Evolutionary conservation across 768 basidiomycete species (phyloP).

Genomic region (Macrolepiota albuminosa): DNA sequence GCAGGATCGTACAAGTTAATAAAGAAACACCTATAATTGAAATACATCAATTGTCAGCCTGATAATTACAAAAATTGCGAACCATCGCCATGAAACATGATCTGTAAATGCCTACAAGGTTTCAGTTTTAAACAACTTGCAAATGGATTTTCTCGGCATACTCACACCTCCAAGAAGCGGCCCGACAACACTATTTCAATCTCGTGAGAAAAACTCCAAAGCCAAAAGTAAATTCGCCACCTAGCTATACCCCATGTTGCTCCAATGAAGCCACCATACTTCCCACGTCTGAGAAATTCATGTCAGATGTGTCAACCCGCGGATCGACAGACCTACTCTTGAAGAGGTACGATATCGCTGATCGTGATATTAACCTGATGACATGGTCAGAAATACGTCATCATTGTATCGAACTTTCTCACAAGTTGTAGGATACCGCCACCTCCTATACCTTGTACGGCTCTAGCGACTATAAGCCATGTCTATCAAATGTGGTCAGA

Average conservation of each 20-base stretch:
- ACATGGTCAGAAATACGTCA: neutral
- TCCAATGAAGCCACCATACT: conserved; percentile 70
- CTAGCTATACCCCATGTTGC: conserved; percentile 77
- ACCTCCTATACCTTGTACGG: conserved; percentile 81
- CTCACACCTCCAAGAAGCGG: conserved; percentile 81
- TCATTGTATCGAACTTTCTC: conserved; percentile 5
- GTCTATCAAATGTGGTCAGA: conserved; percentile 23
- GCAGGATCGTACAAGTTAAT: conserved; percentile 59
- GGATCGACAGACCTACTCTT: conserved; percentile 51
- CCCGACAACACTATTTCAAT: conserved; percentile 51
- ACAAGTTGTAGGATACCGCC: conserved; percentile 75
- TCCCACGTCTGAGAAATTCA: conserved; percentile 52
- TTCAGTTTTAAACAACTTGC: neutral
- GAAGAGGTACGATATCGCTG: conserved; percentile 76
- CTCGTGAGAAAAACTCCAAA: neutral
- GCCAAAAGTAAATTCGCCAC: conserved; percentile 6
- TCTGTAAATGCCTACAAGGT: conserved; percentile 56
- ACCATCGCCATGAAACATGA: conserved; percentile 80
- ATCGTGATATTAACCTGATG: conserved; percentile 64
- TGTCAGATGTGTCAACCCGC: conserved; percentile 1
- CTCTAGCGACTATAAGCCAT: conserved; percentile 74
- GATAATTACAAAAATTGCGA: conserved; percentile 8
- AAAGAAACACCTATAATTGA: conserved; percentile 57
- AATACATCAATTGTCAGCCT: neutral
- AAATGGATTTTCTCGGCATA: neutral